A percentile compares a stretch with the other conserved stretches of the same genome.
phyloP scores from a whole-genome alignment of 2,329 filamentous ascomycete species.

The Diaporthe caulivora region DNA sequence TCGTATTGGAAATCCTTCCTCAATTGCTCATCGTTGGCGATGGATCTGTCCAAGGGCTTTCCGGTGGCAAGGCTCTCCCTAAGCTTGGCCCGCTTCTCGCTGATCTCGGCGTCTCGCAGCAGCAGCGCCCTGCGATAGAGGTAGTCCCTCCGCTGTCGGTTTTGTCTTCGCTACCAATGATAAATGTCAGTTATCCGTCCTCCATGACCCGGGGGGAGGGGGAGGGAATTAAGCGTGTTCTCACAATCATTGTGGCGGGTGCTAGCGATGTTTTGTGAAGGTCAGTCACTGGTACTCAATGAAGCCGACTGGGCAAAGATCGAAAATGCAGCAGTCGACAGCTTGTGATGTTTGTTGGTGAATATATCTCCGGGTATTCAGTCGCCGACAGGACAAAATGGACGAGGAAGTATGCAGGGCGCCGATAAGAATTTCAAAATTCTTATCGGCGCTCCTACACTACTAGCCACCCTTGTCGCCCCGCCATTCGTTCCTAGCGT shows the following conservation, averaged over 20 bases:
- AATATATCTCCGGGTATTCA: no score
- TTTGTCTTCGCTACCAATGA: conserved; percentile 72
- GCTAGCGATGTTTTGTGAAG: neutral
- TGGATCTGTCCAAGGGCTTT: conserved; percentile 83
- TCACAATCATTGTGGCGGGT: conserved; percentile 52
- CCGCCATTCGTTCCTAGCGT: neutral
- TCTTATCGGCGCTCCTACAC: conserved; percentile 14
- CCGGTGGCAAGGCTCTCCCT: conserved; percentile 89
- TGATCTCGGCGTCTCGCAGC: conserved; percentile 90
- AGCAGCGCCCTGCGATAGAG: conserved; percentile 91
- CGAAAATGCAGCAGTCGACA: no score
- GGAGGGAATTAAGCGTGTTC: no score
- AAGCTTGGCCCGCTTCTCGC: conserved; percentile 89
- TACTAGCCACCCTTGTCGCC: neutral
- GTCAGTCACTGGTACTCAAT: neutral
- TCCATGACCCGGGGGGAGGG: no score
- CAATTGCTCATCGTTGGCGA: conserved; percentile 87
- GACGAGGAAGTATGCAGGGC: neutral
- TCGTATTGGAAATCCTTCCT: conserved; percentile 95
- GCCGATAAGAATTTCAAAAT: neutral
- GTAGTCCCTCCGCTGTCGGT: conserved; percentile 85
- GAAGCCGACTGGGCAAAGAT: no score
- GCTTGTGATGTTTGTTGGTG: no score
- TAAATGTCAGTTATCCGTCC: conserved; percentile 36
- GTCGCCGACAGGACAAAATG: no score